Percentiles rank a stretch among this genome's conserved stretches.
phyloP scores from a whole-genome alignment of 129 eudicot species.

The Saussurea involucrata region DNA sequence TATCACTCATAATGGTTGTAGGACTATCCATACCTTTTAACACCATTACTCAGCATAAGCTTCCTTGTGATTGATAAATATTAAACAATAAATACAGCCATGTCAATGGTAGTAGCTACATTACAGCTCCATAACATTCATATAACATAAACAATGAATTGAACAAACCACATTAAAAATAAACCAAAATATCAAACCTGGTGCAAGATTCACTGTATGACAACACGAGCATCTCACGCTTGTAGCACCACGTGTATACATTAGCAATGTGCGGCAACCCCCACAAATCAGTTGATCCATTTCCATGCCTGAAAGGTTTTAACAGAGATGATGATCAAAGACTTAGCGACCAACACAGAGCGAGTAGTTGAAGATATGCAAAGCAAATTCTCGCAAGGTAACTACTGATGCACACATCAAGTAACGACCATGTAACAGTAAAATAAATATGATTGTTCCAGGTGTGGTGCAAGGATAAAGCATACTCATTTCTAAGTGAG shows the following conservation, averaged over 20 bases:
- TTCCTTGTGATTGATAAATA: background rate
- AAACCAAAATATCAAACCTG: slow-evolving; percentile 42
- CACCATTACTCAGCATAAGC: background rate
- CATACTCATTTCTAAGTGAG: background rate
- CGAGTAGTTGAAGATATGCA: background rate
- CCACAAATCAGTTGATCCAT: slow-evolving; percentile 88
- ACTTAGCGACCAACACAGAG: background rate
- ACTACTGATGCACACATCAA: too few relatives aligned
- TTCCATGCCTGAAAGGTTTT: slow-evolving; percentile 53
- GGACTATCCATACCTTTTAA: background rate
- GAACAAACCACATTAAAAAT: background rate
- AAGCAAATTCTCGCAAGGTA: background rate
- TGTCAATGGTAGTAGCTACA: too few relatives aligned
- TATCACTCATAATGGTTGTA: too few relatives aligned
- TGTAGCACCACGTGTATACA: slow-evolving; percentile 82
- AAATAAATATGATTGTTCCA: too few relatives aligned
- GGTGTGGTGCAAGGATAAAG: background rate
- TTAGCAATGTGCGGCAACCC: slow-evolving; percentile 72
- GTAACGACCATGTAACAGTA: background rate
- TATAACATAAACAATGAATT: background rate
- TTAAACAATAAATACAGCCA: background rate
- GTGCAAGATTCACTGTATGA: slow-evolving; percentile 68
- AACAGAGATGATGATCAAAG: background rate
- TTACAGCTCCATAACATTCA: background rate
- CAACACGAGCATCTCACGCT: slow-evolving; percentile 93